Evolutionary conservation across 2,329 filamentous ascomycete genomes (phyloP).

Genomic region (Alternaria atra): DNA sequence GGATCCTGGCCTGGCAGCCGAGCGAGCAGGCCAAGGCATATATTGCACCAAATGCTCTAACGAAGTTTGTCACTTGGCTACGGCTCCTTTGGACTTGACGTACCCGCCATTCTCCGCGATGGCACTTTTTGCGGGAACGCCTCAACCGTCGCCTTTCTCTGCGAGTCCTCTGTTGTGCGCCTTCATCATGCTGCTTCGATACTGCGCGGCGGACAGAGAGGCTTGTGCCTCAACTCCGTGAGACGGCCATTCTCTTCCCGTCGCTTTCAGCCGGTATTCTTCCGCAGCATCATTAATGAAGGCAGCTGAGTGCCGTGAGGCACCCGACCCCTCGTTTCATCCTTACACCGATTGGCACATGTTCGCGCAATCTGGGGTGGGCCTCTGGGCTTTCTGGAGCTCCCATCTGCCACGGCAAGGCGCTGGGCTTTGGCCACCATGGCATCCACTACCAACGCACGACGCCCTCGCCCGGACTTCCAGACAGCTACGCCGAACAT

Average conservation of each 20-base stretch:
- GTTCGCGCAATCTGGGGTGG: conserved; percentile 27
- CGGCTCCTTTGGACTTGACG: conserved; percentile 8
- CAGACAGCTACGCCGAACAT: conserved; percentile 16
- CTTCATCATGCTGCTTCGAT: conserved; percentile 9
- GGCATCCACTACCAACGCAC: conserved; percentile 2
- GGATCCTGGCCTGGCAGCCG: conserved; percentile 25
- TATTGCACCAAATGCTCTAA: conserved; percentile 33
- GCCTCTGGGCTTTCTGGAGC: not conserved
- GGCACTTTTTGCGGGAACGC: conserved; percentile 3
- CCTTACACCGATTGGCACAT: conserved; percentile 26
- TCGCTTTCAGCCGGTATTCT: conserved; percentile 43
- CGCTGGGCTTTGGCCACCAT: conserved; percentile 8
- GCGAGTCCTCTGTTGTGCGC: conserved; percentile 11
- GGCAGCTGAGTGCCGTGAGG: conserved; percentile 21
- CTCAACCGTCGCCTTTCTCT: not conserved
- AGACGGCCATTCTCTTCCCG: conserved; percentile 18
- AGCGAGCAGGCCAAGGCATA: conserved; percentile 31
- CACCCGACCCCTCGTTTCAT: conserved; percentile 30
- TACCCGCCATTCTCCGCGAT: conserved; percentile 16
- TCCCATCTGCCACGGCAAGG: conserved; percentile 9
- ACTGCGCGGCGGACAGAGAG: conserved; percentile 2
- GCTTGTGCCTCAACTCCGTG: conserved; percentile 7
- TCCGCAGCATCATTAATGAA: conserved; percentile 37
- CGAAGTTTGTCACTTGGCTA: conserved; percentile 24
- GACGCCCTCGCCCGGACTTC: conserved; percentile 15